Base-by-base conservation (phyloP, 129 eudicot species). In the Arctium lappa region DNA sequence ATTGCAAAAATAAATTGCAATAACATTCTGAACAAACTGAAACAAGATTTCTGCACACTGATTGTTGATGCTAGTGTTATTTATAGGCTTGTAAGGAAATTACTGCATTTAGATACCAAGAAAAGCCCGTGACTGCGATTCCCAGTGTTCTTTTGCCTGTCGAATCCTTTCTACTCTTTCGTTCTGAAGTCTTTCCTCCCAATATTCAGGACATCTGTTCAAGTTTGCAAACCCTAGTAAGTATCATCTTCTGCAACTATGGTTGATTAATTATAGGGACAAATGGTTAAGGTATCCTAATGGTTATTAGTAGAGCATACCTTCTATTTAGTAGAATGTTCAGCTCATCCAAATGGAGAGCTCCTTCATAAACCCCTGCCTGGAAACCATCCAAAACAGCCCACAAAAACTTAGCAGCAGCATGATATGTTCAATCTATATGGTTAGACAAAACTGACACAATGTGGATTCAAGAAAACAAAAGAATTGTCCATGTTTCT, bases 311-410 rank as follows among this genome's bases (percentile, higher is more conserved):
- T 8, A 60, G 48, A 69, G 29, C 78, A 60, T 85, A 93, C 99
- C 97, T 95, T 86, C 89, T 82, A 79, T 94, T 71, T 66, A 93
- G 62, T 73, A 95, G 84, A 85, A 93, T 95, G 83, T 93, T 91
- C n/a, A 95, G 94, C 90, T 95, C 99, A 44, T 95, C 99, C 90
- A 95, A 80, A 87, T 90, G 97, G 2, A 95, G 87, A 74, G 94
- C 90, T 70, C 94, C 94, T 81, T 90, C 94, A 78, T 87, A 91
- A 16, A 95, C 97, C 62, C 97, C 91, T 39, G 83, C 86, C 97
- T 95, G 87, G 36, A 86, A 82, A 73, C 79, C 60, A 79, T 27
- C 40, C 75, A 6, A 81, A 81, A 75, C 16, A 39, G 38, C 37
- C 34, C 13, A 34, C 3, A 38, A 40, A 63, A 48, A 44, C 12